These are phyloP conservation scores for Fusarium sororula DNA, from an alignment of 2,329 filamentous ascomycete genomes.

Conservation along the genomic window DNA sequence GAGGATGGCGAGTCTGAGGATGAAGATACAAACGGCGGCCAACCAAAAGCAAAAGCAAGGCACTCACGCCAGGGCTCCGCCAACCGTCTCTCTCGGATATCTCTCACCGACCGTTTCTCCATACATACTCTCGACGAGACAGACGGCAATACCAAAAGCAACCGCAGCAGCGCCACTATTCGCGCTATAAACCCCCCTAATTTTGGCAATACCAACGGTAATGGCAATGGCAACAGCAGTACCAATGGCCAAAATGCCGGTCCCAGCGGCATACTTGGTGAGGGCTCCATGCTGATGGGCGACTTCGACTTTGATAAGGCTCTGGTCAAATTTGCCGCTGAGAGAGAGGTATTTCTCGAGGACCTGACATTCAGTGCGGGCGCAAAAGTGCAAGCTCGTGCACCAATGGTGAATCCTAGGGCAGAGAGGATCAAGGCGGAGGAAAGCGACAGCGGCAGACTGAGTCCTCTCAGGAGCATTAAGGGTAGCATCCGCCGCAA, in stretches of 20 bases:
- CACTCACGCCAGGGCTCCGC: conserved; percentile 70
- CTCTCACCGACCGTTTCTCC: conserved; percentile 61
- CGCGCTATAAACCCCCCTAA: conserved; percentile 52
- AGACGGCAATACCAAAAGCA: conserved; percentile 68
- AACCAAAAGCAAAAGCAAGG: conserved; percentile 47
- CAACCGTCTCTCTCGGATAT: conserved; percentile 65
- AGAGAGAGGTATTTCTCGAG: conserved; percentile 91
- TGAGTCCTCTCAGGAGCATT: conserved; percentile 67
- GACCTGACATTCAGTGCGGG: conserved; percentile 91
- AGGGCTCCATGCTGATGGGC: conserved; percentile 52
- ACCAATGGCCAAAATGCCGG: conserved; percentile 23
- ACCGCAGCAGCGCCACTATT: conserved; percentile 73
- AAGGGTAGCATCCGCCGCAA: conserved; percentile 91
- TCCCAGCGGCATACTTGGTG: conserved; percentile 41
- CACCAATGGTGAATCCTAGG: conserved; percentile 79
- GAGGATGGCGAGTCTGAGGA: conserved; percentile 69
- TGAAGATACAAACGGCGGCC: conserved; percentile 45
- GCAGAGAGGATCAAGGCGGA: conserved; percentile 84
- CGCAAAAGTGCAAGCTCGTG: conserved; percentile 74
- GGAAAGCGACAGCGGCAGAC: conserved; percentile 66
- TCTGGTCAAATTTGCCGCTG: conserved; percentile 92
- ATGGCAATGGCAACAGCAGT: conserved; percentile 33
- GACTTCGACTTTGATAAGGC: conserved; percentile 96
- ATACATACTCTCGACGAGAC: conserved; percentile 66
- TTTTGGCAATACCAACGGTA: conserved; percentile 39